Evolutionary conservation across 2,329 filamentous ascomycete species (phyloP).

Genomic region (Aspergillus felis): DNA sequence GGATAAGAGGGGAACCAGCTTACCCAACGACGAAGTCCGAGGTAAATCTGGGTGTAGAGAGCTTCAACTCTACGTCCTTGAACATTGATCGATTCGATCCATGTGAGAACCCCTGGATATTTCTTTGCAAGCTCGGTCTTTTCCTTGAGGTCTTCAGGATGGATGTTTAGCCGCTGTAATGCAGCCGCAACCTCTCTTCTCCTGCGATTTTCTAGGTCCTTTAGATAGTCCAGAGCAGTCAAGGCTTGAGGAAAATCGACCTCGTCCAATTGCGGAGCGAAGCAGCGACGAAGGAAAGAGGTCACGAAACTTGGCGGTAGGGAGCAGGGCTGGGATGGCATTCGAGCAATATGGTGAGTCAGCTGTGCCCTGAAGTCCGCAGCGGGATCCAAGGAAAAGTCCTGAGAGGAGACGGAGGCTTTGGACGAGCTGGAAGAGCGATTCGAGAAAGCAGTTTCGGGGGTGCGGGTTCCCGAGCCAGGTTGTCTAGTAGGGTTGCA

Average conservation of each 20-base stretch:
- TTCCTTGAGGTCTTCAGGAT: slow-evolving; percentile 46
- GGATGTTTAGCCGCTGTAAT: slow-evolving; percentile 51
- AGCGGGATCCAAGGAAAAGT: slow-evolving; percentile 30
- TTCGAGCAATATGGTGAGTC: slow-evolving; percentile 52
- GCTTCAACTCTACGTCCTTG: slow-evolving; percentile 52
- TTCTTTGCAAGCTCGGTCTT: slow-evolving; percentile 47
- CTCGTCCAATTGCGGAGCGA: slow-evolving; percentile 51
- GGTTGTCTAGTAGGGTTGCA: slow-evolving; percentile 49
- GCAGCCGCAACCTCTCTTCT: slow-evolving; percentile 55
- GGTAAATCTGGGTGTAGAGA: slow-evolving; percentile 59
- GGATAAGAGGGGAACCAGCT: slow-evolving; percentile 18
- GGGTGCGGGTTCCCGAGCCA: slow-evolving; percentile 18
- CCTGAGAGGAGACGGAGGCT: slow-evolving; percentile 18
- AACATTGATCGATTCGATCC: slow-evolving; percentile 51
- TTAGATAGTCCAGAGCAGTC: slow-evolving; percentile 63
- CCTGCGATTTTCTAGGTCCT: slow-evolving; percentile 58
- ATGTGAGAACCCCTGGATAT: slow-evolving; percentile 53
- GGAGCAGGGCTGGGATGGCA: slow-evolving; percentile 58
- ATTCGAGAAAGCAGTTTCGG: slow-evolving; percentile 37
- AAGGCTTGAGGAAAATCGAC: slow-evolving; percentile 65
- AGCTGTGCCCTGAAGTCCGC: slow-evolving; percentile 42
- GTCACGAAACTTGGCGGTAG: slow-evolving; percentile 61
- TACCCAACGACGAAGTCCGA: slow-evolving; percentile 62
- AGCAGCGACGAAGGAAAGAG: slow-evolving; percentile 58
- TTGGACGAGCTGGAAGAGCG: slow-evolving; percentile 28